Base-by-base conservation (phyloP, 345 rosid genomes). In the Psidium friedrichsthalianum region DNA sequence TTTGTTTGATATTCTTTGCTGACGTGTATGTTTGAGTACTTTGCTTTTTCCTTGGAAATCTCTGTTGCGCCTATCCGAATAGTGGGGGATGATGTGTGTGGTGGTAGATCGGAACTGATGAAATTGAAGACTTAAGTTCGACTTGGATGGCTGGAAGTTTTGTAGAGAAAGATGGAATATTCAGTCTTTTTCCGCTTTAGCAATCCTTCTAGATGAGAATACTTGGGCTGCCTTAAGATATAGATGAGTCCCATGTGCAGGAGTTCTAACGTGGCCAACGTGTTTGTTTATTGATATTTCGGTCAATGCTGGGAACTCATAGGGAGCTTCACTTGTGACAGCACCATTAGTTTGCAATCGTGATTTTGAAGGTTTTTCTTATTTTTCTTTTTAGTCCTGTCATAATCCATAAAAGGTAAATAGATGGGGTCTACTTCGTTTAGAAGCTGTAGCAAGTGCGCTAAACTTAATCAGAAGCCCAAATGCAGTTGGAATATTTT, bases 261-360 rank as follows among this genome's bases (percentile, higher is more conserved):
- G 84, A 61, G 86, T 83, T 32, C 20, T 32, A 57, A 84, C 69
- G 87, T 24, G 82, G 27, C 83, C 74, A 24, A 58, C 76, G 54
- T 89, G 36, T 84, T 87, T 85, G 76, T 86, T 90, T 84, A 52
- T 86, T 82, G 61, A 32, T 81, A 59, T 83, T 83, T 85, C 86
- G 85, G 91, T 90, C 87, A 86, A 83, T 87, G 82, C 84, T 64
- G 80, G 56, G 84, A 78, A 76, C 82, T 82, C 53, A 84, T 47
- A 25, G 47, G 29, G 24, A 86, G 82, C 49, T 59, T 81, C 86
- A 78, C 29, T 69, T 69, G 47, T 32, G 47, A 69, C 14, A 69
- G 80, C 80, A 36, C 80, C 80, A 20, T 36, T 36, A 36, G 80
- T 69, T 40, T 69, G 80, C 80, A 69, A 69, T 36, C 0, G 3